Conservation (phyloP, 768 basidiomycete genomes). For the Xerocomus brunneocitrinus region DNA sequence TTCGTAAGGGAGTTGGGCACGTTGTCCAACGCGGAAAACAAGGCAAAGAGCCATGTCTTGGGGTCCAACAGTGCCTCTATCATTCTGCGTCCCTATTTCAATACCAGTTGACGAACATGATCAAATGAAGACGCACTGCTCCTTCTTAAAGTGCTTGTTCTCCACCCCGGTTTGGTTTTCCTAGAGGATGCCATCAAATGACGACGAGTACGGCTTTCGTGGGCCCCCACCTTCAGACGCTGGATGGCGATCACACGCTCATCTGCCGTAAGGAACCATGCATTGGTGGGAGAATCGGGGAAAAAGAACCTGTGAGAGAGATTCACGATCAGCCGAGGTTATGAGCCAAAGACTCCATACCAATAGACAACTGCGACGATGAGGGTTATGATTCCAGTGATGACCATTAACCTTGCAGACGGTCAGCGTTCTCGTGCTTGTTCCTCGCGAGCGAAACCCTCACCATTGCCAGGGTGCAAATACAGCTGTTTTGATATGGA, state of each 20-base stretch:
- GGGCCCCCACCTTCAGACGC: constrained; percentile 51
- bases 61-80: constrained; percentile 63
- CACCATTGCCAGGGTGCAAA: constrained; percentile 77
- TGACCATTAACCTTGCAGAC: constrained; percentile 56
- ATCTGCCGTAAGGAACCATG: constrained; percentile 66
- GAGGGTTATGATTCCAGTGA: constrained; percentile 59
- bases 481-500: constrained; percentile 52
- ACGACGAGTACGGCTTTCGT: not conserved
- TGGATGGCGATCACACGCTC: constrained; percentile 61
- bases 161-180: constrained; percentile 79
- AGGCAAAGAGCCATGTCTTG: constrained; percentile 74
- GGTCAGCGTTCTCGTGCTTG: not conserved
- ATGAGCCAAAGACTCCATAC: constrained; percentile 27
- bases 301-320: constrained; percentile 50
- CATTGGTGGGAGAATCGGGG: constrained; percentile 70
- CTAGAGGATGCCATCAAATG: constrained; percentile 24
- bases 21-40: constrained; percentile 58
- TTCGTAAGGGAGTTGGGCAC: constrained; percentile 66
- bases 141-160: constrained; percentile 76
- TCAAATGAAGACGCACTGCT: constrained; percentile 51
- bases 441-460: constrained; percentile 1
- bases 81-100: constrained; percentile 40
- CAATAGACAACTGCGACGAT: constrained; percentile 50
- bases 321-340: not conserved
- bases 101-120: not conserved